Evolutionary conservation across 305 asterid species (phyloP).

Genomic region (Fraxinus velutina): DNA sequence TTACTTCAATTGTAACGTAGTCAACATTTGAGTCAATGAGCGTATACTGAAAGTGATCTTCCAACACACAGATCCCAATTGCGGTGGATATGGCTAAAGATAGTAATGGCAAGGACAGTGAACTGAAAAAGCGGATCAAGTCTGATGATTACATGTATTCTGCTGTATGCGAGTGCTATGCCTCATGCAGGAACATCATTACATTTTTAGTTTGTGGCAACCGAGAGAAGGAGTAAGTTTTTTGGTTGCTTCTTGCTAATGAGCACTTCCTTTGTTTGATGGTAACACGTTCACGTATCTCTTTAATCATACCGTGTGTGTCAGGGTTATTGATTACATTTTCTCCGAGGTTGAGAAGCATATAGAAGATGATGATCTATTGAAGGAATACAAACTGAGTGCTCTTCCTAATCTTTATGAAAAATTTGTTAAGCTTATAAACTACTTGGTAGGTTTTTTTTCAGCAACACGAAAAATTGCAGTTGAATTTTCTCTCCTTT

Average conservation of each 20-base stretch:
- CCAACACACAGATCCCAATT: conserved; percentile 70
- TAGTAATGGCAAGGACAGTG: conserved; percentile 87
- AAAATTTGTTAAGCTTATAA: conserved; percentile 82
- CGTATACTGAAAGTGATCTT: background rate
- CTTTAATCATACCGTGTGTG: conserved; percentile 22
- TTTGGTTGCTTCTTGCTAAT: conserved; percentile 18
- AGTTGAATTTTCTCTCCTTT: background rate
- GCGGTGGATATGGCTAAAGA: conserved; percentile 99
- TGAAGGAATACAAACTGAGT: conserved; percentile 63
- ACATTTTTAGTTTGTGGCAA: conserved; percentile 64
- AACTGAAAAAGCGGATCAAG: conserved; percentile 81
- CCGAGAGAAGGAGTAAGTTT: conserved; percentile 72
- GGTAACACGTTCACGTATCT: background rate
- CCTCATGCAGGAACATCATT: conserved; percentile 80
- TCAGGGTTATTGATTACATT: conserved; percentile 82
- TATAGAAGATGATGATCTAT: conserved; percentile 51
- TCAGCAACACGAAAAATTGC: conserved; percentile 21
- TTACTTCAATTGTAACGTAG: background rate
- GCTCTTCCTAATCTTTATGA: conserved; percentile 90
- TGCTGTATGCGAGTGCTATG: conserved; percentile 95
- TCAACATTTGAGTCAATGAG: background rate
- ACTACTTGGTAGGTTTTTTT: conserved; percentile 68
- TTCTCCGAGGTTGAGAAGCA: conserved; percentile 86
- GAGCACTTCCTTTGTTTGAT: background rate
- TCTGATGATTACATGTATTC: conserved; percentile 81